These are phyloP conservation scores for Globisporangium nodosum DNA, from an alignment of 352 stramenopile genomes.

Conservation along the genomic window DNA sequence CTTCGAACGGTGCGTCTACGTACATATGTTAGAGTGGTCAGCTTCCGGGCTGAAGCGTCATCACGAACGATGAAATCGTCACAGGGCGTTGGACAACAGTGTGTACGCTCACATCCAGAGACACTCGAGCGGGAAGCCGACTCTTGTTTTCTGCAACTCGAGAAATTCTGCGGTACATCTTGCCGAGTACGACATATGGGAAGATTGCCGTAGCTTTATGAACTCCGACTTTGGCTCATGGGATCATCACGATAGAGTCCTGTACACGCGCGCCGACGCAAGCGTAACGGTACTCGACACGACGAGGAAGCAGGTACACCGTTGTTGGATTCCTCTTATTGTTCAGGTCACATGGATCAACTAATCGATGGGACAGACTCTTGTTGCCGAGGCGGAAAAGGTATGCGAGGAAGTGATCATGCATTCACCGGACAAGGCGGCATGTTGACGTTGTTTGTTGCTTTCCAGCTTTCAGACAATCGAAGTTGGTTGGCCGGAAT, in stretches of 20 bases:
- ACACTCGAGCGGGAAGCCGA: slow-evolving; percentile 37
- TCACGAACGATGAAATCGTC: slow-evolving; percentile 17
- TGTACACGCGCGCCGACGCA: neutral
- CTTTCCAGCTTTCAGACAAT: slow-evolving; percentile 9
- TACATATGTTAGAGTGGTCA: neutral
- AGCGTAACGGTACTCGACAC: neutral
- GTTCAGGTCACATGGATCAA: neutral
- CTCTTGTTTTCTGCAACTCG: slow-evolving; percentile 56
- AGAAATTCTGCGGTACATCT: slow-evolving; percentile 21
- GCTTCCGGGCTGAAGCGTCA: neutral
- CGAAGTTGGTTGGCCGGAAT: slow-evolving; percentile 9
- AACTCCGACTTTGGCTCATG: neutral
- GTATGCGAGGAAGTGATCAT: neutral
- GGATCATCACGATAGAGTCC: neutral
- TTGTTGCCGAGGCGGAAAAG: slow-evolving; percentile 6
- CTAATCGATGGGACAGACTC: neutral
- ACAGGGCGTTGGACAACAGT: slow-evolving; percentile 26
- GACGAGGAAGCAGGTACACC: slow-evolving; percentile 5
- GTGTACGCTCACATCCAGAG: slow-evolving; percentile 34
- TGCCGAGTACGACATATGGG: slow-evolving; percentile 12
- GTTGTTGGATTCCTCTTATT: neutral
- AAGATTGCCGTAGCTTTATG: neutral
- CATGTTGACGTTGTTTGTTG: neutral
- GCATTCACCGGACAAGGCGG: too few species aligned
- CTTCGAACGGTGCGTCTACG: slow-evolving; percentile 23